A percentile compares a stretch with the other conserved stretches of the same genome.
phyloP scores from a whole-genome alignment of 257 asterid genomes.

The Solanum sparsipilum region DNA sequence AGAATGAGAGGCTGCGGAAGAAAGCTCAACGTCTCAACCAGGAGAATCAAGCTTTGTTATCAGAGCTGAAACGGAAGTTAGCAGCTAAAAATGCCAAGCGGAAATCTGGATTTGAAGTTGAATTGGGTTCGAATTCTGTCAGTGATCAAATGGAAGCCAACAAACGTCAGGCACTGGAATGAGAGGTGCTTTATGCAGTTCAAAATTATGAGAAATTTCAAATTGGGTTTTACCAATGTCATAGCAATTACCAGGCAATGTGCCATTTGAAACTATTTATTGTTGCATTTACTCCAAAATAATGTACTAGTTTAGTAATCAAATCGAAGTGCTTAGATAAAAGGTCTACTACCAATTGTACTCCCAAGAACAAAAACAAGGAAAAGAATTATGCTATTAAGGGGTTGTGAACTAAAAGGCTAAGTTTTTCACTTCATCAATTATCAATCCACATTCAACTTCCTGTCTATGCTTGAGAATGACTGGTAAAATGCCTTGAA shows the following conservation, averaged over 20 bases:
- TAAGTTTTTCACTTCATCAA: not conserved
- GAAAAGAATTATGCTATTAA: not conserved
- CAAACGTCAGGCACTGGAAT: conserved; percentile 10
- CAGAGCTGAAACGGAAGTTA: conserved; percentile 31
- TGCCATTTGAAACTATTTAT: not conserved
- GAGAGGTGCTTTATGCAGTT: not conserved
- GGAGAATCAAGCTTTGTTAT: conserved; percentile 39
- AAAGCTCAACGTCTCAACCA: conserved; percentile 33
- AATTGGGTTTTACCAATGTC: not conserved
- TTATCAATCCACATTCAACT: conserved; percentile 46
- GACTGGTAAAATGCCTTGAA: conserved; percentile 82
- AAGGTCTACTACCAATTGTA: not conserved
- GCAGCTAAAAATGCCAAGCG: conserved; percentile 10
- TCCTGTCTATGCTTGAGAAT: conserved; percentile 67
- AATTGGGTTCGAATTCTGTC: conserved; percentile 11
- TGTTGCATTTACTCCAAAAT: not conserved
- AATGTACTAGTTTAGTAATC: not conserved
- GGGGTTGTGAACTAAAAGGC: not conserved
- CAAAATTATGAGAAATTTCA: not conserved
- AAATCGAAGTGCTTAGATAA: not conserved
- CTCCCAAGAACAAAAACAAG: not conserved
- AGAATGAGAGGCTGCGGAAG: conserved; percentile 43
- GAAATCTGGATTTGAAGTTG: conserved; percentile 1
- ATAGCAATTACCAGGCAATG: not conserved
- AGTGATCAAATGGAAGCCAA: conserved; percentile 10